Evolutionary conservation across 2,329 filamentous ascomycete species (phyloP).

Genomic region (Nemania bipapillata): DNA sequence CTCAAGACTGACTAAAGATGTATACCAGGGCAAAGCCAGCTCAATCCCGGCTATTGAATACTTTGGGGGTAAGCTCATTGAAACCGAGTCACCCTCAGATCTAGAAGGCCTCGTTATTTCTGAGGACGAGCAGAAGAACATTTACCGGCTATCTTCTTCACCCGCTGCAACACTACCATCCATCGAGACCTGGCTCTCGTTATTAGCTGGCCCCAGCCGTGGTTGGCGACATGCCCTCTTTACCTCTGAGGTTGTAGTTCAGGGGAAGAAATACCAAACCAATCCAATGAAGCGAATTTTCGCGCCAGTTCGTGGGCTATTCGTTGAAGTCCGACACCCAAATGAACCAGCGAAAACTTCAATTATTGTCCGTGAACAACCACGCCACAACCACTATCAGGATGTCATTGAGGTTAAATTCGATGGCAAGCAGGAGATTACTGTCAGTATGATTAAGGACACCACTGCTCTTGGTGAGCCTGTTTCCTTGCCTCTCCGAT

Average conservation of each 20-base stretch:
- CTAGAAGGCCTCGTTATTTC: slow-evolving; percentile 87
- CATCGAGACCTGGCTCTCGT: slow-evolving; percentile 83
- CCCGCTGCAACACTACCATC: slow-evolving; percentile 79
- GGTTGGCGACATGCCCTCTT: slow-evolving; percentile 97
- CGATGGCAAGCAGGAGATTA: slow-evolving; percentile 78
- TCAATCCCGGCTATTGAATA: slow-evolving; percentile 90
- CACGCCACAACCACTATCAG: slow-evolving; percentile 83
- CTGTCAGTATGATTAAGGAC: slow-evolving; percentile 91
- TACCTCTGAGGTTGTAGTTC: slow-evolving; percentile 90
- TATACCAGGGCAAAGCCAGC: slow-evolving; percentile 78
- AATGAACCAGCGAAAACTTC: slow-evolving; percentile 84
- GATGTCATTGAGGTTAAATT: slow-evolving; percentile 89
- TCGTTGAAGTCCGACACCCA: slow-evolving; percentile 86
- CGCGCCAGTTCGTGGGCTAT: slow-evolving; percentile 83
- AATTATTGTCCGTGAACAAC: slow-evolving; percentile 88
- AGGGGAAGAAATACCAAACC: slow-evolving; percentile 95
- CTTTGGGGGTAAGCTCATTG: slow-evolving; percentile 88
- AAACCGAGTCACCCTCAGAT: slow-evolving; percentile 76
- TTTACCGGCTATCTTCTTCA: slow-evolving; percentile 82
- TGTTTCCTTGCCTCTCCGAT: slow-evolving; percentile 84
- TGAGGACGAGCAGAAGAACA: slow-evolving; percentile 80
- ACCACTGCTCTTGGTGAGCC: slow-evolving; percentile 85
- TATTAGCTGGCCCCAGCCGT: slow-evolving; percentile 84
- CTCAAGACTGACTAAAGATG: slow-evolving; percentile 77
- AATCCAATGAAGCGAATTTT: slow-evolving; percentile 95